Evolutionary conservation across 208 protist species (phyloP), one percentile per base, ranked within the genome.

Genomic region (Leptomonas pyrrhocoris): DNA sequence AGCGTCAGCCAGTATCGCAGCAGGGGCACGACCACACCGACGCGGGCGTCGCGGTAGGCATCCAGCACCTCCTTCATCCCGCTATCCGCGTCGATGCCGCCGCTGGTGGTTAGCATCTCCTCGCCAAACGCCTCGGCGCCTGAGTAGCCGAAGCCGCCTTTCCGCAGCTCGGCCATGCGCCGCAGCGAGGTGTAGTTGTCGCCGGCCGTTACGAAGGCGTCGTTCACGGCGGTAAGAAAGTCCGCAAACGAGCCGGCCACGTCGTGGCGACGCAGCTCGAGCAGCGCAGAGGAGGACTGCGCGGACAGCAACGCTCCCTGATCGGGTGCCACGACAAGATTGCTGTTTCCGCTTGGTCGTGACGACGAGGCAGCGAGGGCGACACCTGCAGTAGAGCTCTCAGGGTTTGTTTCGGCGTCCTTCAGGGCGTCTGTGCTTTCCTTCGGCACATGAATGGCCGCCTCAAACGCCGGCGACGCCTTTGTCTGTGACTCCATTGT

Each of bases 151-250:
- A 77, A 79, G 28, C 80, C 72, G 51, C 72, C 71, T 13, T 79
- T 60, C 56, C 80, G 84, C 51, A 88, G 65, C 71, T 96, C 91
- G 12, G 85, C 72, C 72, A 96, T 84, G 46, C 89, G 91, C 12
- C 88, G 81, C 51, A 94, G 84, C 9, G 84, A 82, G 13, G 73
- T 74, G 43, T 76, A 86, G 61, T 70, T 56, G 30, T 71, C 64
- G 2, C 90, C 68, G 36, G 75, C 68, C 12, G 58, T 42, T 21
- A 84, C 53, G 55, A 93, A 96, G 49, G 76, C 53, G 27, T 61
- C 62, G 71, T 96, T 94, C 27, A 96, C 79, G 30, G 49, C 8
- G 21, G 21, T 51, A 25, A 92, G 76, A 2, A 73, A 68, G 38
- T 74, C 68, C 1, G 74, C 68, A 55, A 77, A 83, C 30, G 36